These are phyloP conservation scores for Prunus davidiana DNA, from an alignment of 306 rosid genomes.

Conservation along the genomic window DNA sequence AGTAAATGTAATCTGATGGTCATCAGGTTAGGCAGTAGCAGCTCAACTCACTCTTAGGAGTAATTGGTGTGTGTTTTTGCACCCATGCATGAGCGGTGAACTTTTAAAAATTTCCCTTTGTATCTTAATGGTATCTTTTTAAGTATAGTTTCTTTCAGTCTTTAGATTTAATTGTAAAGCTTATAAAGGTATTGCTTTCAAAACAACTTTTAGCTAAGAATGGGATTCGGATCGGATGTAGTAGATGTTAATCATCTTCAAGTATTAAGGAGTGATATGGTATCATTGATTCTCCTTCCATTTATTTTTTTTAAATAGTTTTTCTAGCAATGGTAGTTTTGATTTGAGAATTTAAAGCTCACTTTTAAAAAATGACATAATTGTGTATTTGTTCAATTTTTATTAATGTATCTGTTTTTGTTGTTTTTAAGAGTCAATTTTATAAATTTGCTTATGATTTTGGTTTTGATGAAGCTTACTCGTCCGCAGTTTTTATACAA, in stretches of 20 bases:
- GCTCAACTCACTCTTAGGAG: neutral
- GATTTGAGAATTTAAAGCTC: no score
- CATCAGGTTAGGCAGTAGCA: slow-evolving; percentile 7
- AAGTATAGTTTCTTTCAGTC: slow-evolving; percentile 1
- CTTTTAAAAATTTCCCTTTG: neutral
- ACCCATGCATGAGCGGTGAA: neutral
- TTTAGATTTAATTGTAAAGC: slow-evolving; percentile 28
- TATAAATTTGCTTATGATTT: neutral
- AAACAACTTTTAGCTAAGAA: neutral
- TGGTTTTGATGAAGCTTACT: neutral
- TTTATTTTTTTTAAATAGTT: no score
- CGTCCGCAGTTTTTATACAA: no score
- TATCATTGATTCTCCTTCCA: neutral
- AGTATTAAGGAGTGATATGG: neutral
- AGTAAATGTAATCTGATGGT: slow-evolving; percentile 5
- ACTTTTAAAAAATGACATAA: no score
- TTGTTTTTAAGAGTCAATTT: neutral
- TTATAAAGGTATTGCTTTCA: neutral
- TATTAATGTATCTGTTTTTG: no score
- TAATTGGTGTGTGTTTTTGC: neutral
- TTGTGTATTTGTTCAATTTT: no score
- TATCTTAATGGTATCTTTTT: neutral
- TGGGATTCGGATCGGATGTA: neutral
- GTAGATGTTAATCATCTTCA: neutral
- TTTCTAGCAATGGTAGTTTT: no score